Base-by-base conservation (phyloP, 495 filamentous ascomycete species). In the Daldinia loculata region DNA sequence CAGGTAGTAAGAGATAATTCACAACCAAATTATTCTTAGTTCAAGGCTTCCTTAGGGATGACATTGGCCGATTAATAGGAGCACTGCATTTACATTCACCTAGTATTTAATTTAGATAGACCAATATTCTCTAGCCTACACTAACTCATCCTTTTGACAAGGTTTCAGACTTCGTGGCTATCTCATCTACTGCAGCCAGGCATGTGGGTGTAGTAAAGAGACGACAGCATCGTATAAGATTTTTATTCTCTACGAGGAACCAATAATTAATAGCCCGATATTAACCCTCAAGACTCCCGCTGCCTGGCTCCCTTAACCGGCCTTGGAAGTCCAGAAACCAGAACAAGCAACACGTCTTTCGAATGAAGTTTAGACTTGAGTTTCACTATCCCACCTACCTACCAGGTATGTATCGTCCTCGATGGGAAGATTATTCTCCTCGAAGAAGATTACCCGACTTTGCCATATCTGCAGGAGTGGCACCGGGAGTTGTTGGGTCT, bases 391-490 rank as follows among this genome's bases (percentile, higher is more conserved):
- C 30, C 7, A 34, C 30, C 32, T 11, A 34, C 11, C 2, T 12
- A n/a, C 0, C 15, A 41, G 15, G 15, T n/a, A 41, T 5, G 36
- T 15, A 39, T 39, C 2, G 4, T n/a, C 15, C 15, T 6, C 38
- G 5, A 29, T 11, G 12, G 4, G 12, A 29, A 3, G 5, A 52
- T 26, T 57, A 38, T 34, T 38, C 55, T 57, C 27, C 32, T 24
- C 32, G 58, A 15, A 70, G 61, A 17, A 51, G 36, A 5, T 51
- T 62, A 2, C 50, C 62, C 1, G 50, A 27, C 50, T 53, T 27
- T 22, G 43, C 24, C 11, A 41, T 34, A 29, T 65, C 50, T 19
- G 26, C 9, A 14, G 48, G 26, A 24, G 56, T 50, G 30, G 57
- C 22, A 15, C 53, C 63, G 27, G 27, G 17, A 22, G n/a, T 59